These are phyloP conservation scores for Calonectria montana DNA, from an alignment of 2,329 filamentous ascomycete genomes.

Conservation along the genomic window DNA sequence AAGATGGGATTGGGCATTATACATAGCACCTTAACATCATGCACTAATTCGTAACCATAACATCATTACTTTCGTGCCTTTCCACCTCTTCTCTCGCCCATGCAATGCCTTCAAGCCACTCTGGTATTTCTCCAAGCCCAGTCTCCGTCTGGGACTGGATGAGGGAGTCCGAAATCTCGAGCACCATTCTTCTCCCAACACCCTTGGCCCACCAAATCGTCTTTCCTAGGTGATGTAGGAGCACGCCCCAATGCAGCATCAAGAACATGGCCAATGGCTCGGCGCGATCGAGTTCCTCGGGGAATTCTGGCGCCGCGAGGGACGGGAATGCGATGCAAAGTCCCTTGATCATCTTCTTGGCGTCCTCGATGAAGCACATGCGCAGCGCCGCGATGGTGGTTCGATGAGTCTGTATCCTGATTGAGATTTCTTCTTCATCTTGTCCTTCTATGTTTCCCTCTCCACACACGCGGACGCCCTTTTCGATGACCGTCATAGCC, in stretches of 20 bases:
- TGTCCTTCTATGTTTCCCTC: neutral
- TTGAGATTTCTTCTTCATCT: neutral
- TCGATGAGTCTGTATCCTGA: conserved; percentile 23
- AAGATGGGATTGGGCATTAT: neutral
- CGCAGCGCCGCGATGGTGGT: conserved; percentile 46
- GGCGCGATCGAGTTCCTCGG: conserved; percentile 40
- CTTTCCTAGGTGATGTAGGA: conserved; percentile 41
- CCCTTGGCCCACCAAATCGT: conserved; percentile 41
- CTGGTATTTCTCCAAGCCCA: conserved; percentile 20
- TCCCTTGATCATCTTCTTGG: conserved; percentile 44
- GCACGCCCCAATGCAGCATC: conserved; percentile 51
- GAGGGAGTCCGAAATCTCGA: conserved; percentile 32
- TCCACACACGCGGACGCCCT: conserved; percentile 9
- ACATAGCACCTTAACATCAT: neutral
- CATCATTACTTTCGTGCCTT: neutral
- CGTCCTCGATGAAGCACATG: conserved; percentile 50
- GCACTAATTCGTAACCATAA: neutral
- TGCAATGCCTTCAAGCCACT: conserved; percentile 33
- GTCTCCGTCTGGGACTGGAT: neutral
- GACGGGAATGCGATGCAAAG: conserved; percentile 47
- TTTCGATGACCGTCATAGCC: conserved; percentile 29
- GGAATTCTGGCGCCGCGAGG: conserved; percentile 46
- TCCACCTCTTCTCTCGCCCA: conserved; percentile 37
- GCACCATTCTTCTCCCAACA: conserved; percentile 36
- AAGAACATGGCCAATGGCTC: conserved; percentile 52